Evolutionary conservation across 148 eudicot genomes (phyloP).

Genomic region (Limonium bicolor): DNA sequence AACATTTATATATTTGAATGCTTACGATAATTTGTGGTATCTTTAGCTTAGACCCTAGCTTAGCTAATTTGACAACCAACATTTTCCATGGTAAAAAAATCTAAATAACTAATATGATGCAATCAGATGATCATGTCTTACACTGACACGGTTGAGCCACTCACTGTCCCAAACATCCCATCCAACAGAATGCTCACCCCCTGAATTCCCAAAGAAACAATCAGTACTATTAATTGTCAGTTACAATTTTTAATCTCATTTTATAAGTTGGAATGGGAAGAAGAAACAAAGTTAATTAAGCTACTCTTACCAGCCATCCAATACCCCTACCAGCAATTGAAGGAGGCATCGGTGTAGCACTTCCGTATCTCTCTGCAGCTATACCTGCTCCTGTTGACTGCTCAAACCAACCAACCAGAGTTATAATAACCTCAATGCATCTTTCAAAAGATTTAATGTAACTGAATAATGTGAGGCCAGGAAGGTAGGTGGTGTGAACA

Average conservation of each 20-base stretch:
- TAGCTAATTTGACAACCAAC: background rate
- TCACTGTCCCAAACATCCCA: slow-evolving; percentile 56
- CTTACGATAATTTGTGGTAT: too few species aligned
- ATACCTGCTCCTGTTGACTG: slow-evolving; percentile 87
- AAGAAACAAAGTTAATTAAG: too few species aligned
- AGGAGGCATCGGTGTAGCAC: slow-evolving; percentile 77
- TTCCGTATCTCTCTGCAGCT: slow-evolving; percentile 53
- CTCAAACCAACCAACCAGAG: slow-evolving; percentile 3
- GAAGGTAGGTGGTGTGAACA: background rate
- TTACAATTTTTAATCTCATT: too few species aligned
- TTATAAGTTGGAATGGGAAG: too few species aligned
- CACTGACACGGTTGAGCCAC: slow-evolving; percentile 85
- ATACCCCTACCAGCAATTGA: slow-evolving; percentile 65
- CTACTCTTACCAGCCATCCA: slow-evolving; percentile 81
- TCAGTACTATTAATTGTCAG: background rate
- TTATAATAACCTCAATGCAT: background rate
- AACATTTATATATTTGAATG: too few species aligned
- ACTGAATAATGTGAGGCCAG: background rate
- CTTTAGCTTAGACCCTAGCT: too few species aligned
- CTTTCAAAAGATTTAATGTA: background rate
- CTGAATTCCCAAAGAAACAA: slow-evolving; percentile 15
- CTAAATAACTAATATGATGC: background rate
- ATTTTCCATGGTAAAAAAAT: background rate
- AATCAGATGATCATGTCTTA: too few species aligned
- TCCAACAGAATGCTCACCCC: slow-evolving; percentile 61